Conservation (phyloP, 108 stramenopile genomes). For the Seminavis robusta region DNA sequence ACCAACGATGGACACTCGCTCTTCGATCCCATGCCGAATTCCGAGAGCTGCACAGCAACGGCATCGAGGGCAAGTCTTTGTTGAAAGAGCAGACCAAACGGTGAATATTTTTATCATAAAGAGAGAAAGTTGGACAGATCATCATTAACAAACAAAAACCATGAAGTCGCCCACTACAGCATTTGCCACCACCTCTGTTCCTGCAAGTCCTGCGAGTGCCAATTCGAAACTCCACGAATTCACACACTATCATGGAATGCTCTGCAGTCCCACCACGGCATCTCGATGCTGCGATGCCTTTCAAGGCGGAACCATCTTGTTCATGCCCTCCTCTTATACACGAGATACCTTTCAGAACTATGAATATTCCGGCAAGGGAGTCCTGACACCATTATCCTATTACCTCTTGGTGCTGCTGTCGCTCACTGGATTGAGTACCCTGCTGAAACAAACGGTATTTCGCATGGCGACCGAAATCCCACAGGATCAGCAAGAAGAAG, state of each 20-base stretch:
- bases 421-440: slow-evolving; percentile 4
- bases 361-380: not conserved
- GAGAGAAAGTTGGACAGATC: too few species aligned
- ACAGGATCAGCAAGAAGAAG: too few species aligned
- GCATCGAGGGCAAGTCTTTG: too few species aligned
- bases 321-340: not conserved
- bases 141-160: too few species aligned
- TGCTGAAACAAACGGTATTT: slow-evolving; percentile 2
- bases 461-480: not conserved
- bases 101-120: too few species aligned
- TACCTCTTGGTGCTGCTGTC: slow-evolving; percentile 5
- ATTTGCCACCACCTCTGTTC: too few species aligned
- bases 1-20: too few species aligned
- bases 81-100: too few species aligned
- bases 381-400: slow-evolving; percentile 3
- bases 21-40: too few species aligned
- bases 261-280: slow-evolving; percentile 8
- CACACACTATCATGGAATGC: slow-evolving; percentile 12
- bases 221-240: slow-evolving; percentile 6
- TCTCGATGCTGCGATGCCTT: not conserved
- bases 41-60: too few species aligned
- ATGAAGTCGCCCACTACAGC: too few species aligned
- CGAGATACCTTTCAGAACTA: not conserved
- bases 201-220: too few species aligned
- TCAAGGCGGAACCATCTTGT: slow-evolving; percentile 1